Evolutionary conservation across 768 basidiomycete genomes (phyloP).

Genomic region (Calocybe indica): DNA sequence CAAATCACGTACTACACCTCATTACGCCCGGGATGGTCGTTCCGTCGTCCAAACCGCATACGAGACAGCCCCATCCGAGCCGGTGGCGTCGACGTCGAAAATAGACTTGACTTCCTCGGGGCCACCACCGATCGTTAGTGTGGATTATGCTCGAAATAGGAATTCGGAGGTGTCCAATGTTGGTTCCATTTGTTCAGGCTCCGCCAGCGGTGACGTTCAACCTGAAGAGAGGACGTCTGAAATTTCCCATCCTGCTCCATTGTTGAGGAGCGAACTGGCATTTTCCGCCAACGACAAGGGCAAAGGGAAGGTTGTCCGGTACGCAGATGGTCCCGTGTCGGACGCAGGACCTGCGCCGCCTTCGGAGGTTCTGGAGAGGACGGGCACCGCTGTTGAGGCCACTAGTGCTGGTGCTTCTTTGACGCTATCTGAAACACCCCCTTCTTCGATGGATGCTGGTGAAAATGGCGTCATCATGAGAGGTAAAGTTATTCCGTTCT

Average conservation of each 20-base stretch:
- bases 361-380: slow-evolving; percentile 58
- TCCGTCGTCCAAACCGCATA: slow-evolving; percentile 5
- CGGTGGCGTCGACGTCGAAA: neutral
- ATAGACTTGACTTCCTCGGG: slow-evolving; percentile 2
- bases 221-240: no score
- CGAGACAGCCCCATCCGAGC: slow-evolving; percentile 18
- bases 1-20: neutral
- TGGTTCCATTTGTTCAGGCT: no score
- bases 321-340: slow-evolving; percentile 20
- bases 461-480: slow-evolving; percentile 62
- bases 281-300: slow-evolving; percentile 16
- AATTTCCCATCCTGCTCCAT: no score
- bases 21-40: no score
- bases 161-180: no score
- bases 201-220: no score
- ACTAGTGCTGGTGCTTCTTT: slow-evolving; percentile 59
- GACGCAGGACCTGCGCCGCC: slow-evolving; percentile 43
- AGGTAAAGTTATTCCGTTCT: slow-evolving; percentile 40
- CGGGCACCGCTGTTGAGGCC: slow-evolving; percentile 45
- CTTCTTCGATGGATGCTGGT: slow-evolving; percentile 17
- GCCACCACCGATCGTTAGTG: slow-evolving; percentile 1
- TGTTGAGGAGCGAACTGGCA: slow-evolving; percentile 4
- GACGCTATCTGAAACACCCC: slow-evolving; percentile 6
- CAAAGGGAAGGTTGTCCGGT: slow-evolving; percentile 32
- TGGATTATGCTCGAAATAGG: neutral